Evolutionary conservation across 352 stramenopile species (phyloP), one percentile per base, ranked within the genome.

Genomic region (Phytophthora pistaciae): DNA sequence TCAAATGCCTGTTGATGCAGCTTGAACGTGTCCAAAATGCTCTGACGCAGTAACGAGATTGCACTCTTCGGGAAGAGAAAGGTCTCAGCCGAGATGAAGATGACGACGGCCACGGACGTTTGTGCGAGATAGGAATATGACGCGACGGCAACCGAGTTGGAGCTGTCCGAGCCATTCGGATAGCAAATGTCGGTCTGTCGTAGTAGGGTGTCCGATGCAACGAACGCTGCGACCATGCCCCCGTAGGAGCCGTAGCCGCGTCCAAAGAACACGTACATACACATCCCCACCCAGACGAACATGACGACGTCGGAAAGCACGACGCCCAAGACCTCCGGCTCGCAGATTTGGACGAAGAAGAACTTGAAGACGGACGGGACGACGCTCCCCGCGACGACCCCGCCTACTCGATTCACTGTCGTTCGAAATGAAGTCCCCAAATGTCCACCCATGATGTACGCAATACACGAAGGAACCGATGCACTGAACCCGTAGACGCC

Each of bases 351-450:
- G 2, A 80, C 73, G 60, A 92, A 90, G 74, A 93, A 94, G 60
- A 93, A 93, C 71, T 92, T 82, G 60, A 92, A 92, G 3, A 94
- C 84, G 13, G 84, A 92, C 5, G 86, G 86, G 48, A 94, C 83
- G 20, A 94, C 82, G 58, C 81, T 91, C 1, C 86, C 86, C 5
- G 86, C 86, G 16, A 94, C 83, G 40, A 94, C 84, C 53, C 86
- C 86, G 36, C 80, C 86, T 1, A 94, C 86, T 58, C 86, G 84
- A 48, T 92, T 92, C 64, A 90, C 80, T 0, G 86, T 93, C 8
- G 90, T 77, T 42, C 81, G 87, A 63, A 93, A 93, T 7, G 86
- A 93, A 31, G 83, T 80, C 56, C 86, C 86, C 23, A 93, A 79
- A 61, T 89, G 79, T 40, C 83, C 89, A 9, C 86, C 78, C 84